A percentile compares a stretch with the other conserved stretches of the same genome.
Evolutionary conservation across 176 grass and related monocot species (phyloP).

Genomic region (bread wheat (Triticum aestivum)): DNA sequence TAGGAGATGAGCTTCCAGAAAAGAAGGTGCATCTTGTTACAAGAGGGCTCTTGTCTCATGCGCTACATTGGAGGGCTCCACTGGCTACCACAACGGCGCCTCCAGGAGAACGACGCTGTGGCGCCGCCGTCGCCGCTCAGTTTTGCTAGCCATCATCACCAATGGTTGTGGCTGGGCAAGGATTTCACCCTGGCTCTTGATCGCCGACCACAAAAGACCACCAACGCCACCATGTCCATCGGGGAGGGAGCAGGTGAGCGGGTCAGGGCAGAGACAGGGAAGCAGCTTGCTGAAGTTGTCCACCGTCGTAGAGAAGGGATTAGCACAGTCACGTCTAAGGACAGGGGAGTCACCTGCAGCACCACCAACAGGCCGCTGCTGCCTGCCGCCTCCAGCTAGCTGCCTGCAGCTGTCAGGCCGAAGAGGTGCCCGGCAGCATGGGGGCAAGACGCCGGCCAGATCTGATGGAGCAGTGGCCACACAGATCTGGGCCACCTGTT

Average conservation of each 20-base stretch:
- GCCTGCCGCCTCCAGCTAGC: background rate
- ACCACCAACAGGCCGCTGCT: background rate
- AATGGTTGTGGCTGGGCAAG: too few relatives aligned
- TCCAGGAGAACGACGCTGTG: too few relatives aligned
- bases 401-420: background rate
- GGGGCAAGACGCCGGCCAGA: background rate
- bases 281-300: background rate
- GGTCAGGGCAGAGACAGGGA: too few relatives aligned
- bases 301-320: background rate
- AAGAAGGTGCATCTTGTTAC: background rate
- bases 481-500: background rate
- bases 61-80: too few relatives aligned
- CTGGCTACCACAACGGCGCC: too few relatives aligned
- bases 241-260: too few relatives aligned
- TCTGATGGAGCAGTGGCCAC: background rate
- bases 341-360: background rate
- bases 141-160: too few relatives aligned
- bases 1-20: background rate
- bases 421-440: background rate
- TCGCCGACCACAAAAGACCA: too few relatives aligned
- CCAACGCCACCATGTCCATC: too few relatives aligned
- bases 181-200: too few relatives aligned
- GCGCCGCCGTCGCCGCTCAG: too few relatives aligned
- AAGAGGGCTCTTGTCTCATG: too few relatives aligned
- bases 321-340: background rate